These are phyloP conservation scores for Solanum chiquidenum DNA, from an alignment of 257 asterid species.

Conservation along the genomic window DNA sequence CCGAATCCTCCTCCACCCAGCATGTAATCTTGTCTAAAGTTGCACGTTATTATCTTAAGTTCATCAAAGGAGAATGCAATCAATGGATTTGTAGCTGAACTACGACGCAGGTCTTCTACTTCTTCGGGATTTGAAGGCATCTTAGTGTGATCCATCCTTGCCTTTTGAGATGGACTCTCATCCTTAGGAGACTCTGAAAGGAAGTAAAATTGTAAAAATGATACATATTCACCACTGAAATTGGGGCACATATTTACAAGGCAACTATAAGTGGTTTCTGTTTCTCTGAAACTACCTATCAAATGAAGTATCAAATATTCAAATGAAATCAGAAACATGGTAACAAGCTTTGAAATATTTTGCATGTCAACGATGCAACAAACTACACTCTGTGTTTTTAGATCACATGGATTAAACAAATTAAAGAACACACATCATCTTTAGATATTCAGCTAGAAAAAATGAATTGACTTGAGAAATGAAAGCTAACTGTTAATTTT, in stretches of 20 bases:
- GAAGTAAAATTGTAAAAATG: background rate
- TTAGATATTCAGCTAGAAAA: background rate
- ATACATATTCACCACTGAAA: background rate
- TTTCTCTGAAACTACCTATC: background rate
- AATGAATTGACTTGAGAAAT: background rate
- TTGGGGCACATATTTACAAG: background rate
- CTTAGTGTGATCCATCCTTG: slow-evolving; percentile 28
- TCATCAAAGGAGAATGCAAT: slow-evolving; percentile 61
- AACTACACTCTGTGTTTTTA: background rate
- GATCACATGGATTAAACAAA: background rate
- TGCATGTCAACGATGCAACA: background rate
- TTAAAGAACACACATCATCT: background rate
- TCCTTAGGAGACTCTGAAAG: slow-evolving; percentile 41
- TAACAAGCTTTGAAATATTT: background rate
- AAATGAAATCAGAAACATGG: background rate
- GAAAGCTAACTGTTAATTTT: background rate
- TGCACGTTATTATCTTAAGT: slow-evolving; percentile 51
- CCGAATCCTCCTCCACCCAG: slow-evolving; percentile 97
- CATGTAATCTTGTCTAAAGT: slow-evolving; percentile 86
- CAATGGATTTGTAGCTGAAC: slow-evolving; percentile 49
- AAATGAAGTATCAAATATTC: background rate
- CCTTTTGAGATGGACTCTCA: slow-evolving; percentile 24
- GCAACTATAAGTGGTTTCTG: background rate
- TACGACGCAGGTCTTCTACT: slow-evolving; percentile 75
- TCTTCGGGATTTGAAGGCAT: slow-evolving; percentile 89